These are phyloP conservation scores for Musa beccarii DNA, from an alignment of 176 grass and related monocot species.

Conservation along the genomic window DNA sequence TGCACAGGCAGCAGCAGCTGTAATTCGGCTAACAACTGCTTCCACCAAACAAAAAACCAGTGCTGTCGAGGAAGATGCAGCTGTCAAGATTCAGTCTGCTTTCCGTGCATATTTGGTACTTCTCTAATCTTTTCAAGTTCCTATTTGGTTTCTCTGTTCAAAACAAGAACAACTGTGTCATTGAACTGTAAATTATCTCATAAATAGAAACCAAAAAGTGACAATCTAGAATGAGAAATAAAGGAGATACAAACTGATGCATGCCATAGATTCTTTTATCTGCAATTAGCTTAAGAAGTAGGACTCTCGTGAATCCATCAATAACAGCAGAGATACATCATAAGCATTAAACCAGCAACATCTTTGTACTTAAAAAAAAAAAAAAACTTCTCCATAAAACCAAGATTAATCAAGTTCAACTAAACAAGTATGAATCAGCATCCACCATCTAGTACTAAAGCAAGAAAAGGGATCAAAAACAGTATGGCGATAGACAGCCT, in stretches of 20 bases:
- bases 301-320: too few species aligned
- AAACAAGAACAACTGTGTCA: too few species aligned
- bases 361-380: too few species aligned
- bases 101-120: conserved; percentile 17
- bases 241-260: too few species aligned
- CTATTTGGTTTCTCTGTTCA: neutral
- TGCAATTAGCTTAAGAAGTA: too few species aligned
- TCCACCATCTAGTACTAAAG: neutral
- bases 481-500: neutral
- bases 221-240: too few species aligned
- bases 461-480: neutral
- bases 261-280: too few species aligned
- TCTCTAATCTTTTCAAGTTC: neutral
- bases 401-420: neutral
- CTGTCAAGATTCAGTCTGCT: conserved; percentile 9
- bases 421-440: neutral
- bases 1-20: conserved; percentile 12
- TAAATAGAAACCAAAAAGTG: too few species aligned
- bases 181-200: too few species aligned
- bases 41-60: neutral
- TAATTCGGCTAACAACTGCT: neutral
- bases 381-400: too few species aligned
- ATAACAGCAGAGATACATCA: too few species aligned
- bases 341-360: too few species aligned
- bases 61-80: neutral